Conservation (phyloP, 2,329 filamentous ascomycete species). For the Calonectria pauciramosa region DNA sequence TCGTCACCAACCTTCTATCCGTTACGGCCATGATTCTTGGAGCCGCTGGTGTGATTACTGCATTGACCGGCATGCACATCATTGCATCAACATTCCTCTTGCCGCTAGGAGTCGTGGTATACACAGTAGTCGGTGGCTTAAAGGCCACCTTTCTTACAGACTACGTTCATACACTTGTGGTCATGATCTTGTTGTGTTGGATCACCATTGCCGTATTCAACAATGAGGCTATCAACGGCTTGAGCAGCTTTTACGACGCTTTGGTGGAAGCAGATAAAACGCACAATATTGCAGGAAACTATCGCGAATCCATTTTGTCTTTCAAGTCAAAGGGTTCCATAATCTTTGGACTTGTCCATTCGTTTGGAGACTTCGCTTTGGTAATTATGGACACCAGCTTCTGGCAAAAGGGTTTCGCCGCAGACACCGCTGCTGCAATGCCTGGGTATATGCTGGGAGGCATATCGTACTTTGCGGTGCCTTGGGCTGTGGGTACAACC, state of each 20-base stretch:
- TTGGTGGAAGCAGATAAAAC: constrained; percentile 73
- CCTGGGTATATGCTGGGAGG: constrained; percentile 87
- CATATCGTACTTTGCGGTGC: constrained; percentile 82
- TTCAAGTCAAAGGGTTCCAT: constrained; percentile 84
- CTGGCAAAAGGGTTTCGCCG: constrained; percentile 90
- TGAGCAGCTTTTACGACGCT: constrained; percentile 79
- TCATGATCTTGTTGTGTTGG: constrained; percentile 85
- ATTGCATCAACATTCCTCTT: constrained; percentile 21
- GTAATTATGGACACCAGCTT: constrained; percentile 87
- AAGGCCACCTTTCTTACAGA: constrained; percentile 87
- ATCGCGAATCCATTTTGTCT: constrained; percentile 82
- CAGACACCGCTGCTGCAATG: constrained; percentile 82
- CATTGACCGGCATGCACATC: constrained; percentile 25
- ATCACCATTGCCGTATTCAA: constrained; percentile 80
- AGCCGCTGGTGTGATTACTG: constrained; percentile 25
- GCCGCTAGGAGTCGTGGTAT: constrained; percentile 64
- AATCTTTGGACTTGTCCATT: constrained; percentile 48
- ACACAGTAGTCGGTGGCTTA: constrained; percentile 80
- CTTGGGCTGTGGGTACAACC: constrained; percentile 85
- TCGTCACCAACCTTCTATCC: constrained; percentile 22
- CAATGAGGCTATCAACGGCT: constrained; percentile 77
- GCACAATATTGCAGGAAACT: constrained; percentile 83
- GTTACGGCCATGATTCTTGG: constrained; percentile 27
- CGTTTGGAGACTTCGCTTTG: constrained; percentile 80
- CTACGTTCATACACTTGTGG: constrained; percentile 82